These are phyloP conservation scores for Vickermania spadyakhi DNA, from an alignment of 208 protist genomes.

Conservation along the genomic window DNA sequence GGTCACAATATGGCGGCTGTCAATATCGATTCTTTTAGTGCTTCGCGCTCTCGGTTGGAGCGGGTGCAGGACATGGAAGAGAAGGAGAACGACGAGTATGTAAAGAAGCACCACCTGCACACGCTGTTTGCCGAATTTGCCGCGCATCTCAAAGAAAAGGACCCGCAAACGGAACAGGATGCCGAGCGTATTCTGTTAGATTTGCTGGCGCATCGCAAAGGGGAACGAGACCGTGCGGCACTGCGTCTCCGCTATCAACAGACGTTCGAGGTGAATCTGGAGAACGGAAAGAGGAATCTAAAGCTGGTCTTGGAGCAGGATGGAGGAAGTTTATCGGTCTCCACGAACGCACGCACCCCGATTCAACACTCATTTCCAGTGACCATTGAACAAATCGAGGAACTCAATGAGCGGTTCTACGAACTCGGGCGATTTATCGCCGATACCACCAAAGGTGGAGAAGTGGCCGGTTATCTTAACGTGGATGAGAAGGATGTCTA, in stretches of 20 bases:
- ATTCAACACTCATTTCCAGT: conserved; percentile 5
- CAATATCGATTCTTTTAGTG: conserved; percentile 42
- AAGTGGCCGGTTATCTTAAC: conserved; percentile 68
- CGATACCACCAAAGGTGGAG: conserved; percentile 47
- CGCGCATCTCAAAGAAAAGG: conserved; percentile 56
- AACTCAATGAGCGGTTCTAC: conserved; percentile 72
- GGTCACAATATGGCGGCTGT: too few relatives aligned
- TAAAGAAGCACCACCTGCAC: conserved; percentile 69
- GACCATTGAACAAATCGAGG: conserved; percentile 57
- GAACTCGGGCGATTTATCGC: conserved; percentile 72
- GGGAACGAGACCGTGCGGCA: conserved; percentile 61
- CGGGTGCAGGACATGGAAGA: conserved; percentile 65
- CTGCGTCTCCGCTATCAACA: conserved; percentile 57
- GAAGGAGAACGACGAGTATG: conserved; percentile 63
- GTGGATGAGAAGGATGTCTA: conserved; percentile 78
- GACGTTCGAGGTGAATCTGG: conserved; percentile 70
- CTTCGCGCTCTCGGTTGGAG: conserved; percentile 42
- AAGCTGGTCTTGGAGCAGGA: conserved; percentile 42
- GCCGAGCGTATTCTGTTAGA: conserved; percentile 65
- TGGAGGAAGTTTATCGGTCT: conserved; percentile 48
- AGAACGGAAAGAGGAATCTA: conserved; percentile 65
- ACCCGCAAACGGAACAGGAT: conserved; percentile 64
- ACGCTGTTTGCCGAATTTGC: conserved; percentile 67
- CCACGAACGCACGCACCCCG: conserved; percentile 43
- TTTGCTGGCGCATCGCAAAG: conserved; percentile 69